phyloP scores from a whole-genome alignment of 441 rosid species.

The Populus hybrid region DNA sequence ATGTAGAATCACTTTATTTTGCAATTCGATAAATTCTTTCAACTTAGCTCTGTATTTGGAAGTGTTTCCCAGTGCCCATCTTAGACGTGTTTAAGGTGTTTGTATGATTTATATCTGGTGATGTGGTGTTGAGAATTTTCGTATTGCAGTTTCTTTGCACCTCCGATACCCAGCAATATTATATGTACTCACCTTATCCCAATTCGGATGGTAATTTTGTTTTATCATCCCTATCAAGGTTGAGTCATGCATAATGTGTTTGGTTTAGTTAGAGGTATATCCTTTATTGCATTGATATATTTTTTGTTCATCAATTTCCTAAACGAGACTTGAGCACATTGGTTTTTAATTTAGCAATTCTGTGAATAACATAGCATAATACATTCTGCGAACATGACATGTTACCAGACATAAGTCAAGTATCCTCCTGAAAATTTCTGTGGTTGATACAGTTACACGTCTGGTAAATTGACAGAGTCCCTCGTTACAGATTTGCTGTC shows the following conservation, averaged over 20 bases:
- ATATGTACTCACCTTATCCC: conserved; percentile 25
- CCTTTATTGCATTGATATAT: neutral
- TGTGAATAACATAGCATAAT: no score
- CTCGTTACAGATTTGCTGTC: conserved; percentile 57
- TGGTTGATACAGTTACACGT: conserved; percentile 72
- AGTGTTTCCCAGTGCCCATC: neutral
- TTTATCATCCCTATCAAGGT: conserved; percentile 40
- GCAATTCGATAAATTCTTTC: neutral
- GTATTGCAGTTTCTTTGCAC: conserved; percentile 26
- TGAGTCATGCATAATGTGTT: conserved; percentile 11
- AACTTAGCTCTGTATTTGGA: neutral
- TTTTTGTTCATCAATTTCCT: neutral
- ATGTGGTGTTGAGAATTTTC: conserved; percentile 34
- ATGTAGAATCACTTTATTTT: neutral
- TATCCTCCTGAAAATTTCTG: conserved; percentile 33
- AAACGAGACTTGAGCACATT: neutral
- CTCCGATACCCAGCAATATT: conserved; percentile 44
- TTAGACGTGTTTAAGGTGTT: neutral
- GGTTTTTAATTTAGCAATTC: no score
- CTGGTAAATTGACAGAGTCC: conserved; percentile 63
- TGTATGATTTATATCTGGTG: conserved; percentile 31
- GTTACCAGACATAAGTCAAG: conserved; percentile 70
- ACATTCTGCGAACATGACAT: neutral
- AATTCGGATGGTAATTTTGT: conserved; percentile 21
- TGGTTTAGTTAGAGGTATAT: no score